Evolutionary conservation across 2,329 filamentous ascomycete species (phyloP).

Genomic region (Amphichorda felina): DNA sequence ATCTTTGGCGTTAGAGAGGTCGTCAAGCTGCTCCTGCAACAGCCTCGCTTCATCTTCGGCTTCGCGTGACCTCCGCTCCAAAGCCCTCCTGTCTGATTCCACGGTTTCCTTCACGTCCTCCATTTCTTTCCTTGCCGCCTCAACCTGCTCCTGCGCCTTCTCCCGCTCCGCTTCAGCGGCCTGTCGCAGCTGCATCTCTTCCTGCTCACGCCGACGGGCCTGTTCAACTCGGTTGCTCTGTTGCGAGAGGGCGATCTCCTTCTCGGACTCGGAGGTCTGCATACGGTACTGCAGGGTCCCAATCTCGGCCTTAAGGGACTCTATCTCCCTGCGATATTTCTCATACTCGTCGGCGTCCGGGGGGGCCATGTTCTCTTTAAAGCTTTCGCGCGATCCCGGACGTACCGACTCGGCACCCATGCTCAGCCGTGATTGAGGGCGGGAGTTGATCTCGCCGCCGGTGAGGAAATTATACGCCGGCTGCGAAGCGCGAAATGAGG

Average conservation of each 20-base stretch:
- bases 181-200: slow-evolving; percentile 62
- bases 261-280: slow-evolving; percentile 77
- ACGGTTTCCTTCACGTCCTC: slow-evolving; percentile 35
- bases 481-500: slow-evolving; percentile 37
- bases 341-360: slow-evolving; percentile 48
- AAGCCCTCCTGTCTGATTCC: slow-evolving; percentile 46
- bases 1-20: slow-evolving; percentile 49
- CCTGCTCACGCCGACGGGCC: slow-evolving; percentile 67
- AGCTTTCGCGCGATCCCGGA: slow-evolving; percentile 42
- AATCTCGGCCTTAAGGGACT: slow-evolving; percentile 81
- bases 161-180: slow-evolving; percentile 43
- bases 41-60: slow-evolving; percentile 60
- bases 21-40: slow-evolving; percentile 72
- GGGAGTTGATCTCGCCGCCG: slow-evolving; percentile 27
- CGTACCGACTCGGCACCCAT: slow-evolving; percentile 25
- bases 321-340: slow-evolving; percentile 43
- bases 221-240: slow-evolving; percentile 80
- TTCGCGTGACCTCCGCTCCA: slow-evolving; percentile 60
- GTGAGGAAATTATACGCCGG: slow-evolving; percentile 49
- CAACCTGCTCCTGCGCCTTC: slow-evolving; percentile 36
- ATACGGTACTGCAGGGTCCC: slow-evolving; percentile 82
- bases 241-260: slow-evolving; percentile 65
- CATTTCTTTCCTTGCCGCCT: slow-evolving; percentile 37
- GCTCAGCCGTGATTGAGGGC: slow-evolving; percentile 29
- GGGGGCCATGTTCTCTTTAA: slow-evolving; percentile 47